A percentile compares a stretch with the other conserved stretches of the same genome.
phyloP scores from a whole-genome alignment of 129 eudicot genomes.

The sunflower (Helianthus annuus) region DNA sequence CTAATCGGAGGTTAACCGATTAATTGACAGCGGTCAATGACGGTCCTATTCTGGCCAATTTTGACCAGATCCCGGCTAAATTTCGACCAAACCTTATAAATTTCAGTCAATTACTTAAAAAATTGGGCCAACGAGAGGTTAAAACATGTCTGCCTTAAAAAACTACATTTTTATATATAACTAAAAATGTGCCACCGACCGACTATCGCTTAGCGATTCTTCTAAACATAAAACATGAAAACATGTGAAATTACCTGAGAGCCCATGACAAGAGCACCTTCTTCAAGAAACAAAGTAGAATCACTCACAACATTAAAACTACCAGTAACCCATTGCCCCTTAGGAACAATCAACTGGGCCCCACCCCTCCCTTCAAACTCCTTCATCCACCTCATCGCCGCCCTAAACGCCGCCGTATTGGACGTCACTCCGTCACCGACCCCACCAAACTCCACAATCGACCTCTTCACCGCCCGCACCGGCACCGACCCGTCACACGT shows the following conservation, averaged over 20 bases:
- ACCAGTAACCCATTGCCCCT: constrained; percentile 87
- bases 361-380: constrained; percentile 60
- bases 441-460: constrained; percentile 79
- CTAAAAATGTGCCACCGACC: no score
- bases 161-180: no score
- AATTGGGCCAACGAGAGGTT: no score
- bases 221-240: no score
- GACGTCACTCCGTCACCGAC: constrained; percentile 93
- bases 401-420: constrained; percentile 84
- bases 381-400: constrained; percentile 59
- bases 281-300: constrained; percentile 83
- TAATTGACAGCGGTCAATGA: no score
- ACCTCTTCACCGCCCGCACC: constrained; percentile 58
- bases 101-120: no score
- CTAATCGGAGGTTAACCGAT: no score
- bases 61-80: no score
- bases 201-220: no score
- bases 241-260: constrained; percentile 57
- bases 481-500: constrained; percentile 38
- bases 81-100: no score
- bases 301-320: constrained; percentile 86
- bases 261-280: constrained; percentile 91
- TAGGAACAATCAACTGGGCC: constrained; percentile 78
- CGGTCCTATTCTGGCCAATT: no score
- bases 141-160: no score